Conservation (phyloP, 2,329 filamentous ascomycete genomes). For the Epichloe typhina region DNA sequence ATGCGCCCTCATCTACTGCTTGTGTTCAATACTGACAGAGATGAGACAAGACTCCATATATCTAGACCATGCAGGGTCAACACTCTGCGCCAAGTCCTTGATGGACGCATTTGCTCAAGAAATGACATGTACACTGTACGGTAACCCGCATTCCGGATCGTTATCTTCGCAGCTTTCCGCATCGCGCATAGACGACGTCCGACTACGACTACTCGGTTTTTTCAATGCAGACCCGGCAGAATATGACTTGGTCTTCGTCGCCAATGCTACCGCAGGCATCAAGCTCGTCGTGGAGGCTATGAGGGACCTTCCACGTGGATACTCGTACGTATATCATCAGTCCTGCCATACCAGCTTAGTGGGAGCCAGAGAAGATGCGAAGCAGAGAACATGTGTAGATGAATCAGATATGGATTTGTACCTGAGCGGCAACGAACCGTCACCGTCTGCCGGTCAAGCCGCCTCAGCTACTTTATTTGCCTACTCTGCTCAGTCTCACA, state of each 20-base stretch:
- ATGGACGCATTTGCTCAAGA: constrained; percentile 70
- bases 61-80: constrained; percentile 93
- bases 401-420: constrained; percentile 52
- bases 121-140: constrained; percentile 66
- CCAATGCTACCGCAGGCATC: constrained; percentile 82
- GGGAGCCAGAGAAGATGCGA: constrained; percentile 63
- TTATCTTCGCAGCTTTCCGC: constrained; percentile 66
- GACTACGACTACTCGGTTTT: constrained; percentile 57
- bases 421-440: constrained; percentile 32
- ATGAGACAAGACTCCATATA: constrained; percentile 52
- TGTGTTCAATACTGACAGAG: not conserved
- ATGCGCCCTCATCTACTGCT: not conserved
- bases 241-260: constrained; percentile 83
- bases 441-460: constrained; percentile 11
- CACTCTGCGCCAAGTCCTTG: constrained; percentile 64
- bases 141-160: constrained; percentile 86
- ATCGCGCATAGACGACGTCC: constrained; percentile 60
- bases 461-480: constrained; percentile 45
- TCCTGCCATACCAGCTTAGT: constrained; percentile 81
- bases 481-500: constrained; percentile 85
- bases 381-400: constrained; percentile 50
- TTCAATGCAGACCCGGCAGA: constrained; percentile 69
- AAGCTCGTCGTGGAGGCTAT: constrained; percentile 77
- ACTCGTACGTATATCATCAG: constrained; percentile 70
- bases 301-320: constrained; percentile 53